A percentile compares a stretch with the other conserved stretches of the same genome.
Conservation (phyloP, 2,329 filamentous ascomycete genomes). For the Botrytis byssoidea region DNA sequence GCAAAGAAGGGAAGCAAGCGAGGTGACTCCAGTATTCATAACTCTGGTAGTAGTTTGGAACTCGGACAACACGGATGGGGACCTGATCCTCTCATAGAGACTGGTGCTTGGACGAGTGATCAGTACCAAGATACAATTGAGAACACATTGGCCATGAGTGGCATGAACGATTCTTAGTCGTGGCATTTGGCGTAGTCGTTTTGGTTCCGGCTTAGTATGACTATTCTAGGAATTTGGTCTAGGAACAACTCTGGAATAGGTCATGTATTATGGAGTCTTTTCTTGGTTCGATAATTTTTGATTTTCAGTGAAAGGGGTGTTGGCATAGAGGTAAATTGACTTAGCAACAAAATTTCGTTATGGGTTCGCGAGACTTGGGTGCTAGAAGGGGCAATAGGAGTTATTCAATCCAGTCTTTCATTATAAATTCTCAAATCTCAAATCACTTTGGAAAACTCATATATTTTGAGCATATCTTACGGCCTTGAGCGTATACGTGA, state of each 20-base stretch:
- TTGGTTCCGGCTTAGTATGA: background rate
- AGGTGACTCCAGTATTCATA: constrained; percentile 26
- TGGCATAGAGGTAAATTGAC: background rate
- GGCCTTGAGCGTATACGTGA: background rate
- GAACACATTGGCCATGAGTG: constrained; percentile 28
- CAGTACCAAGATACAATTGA: background rate
- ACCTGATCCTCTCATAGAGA: constrained; percentile 21
- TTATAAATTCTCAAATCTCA: too few species aligned
- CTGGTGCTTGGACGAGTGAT: constrained; percentile 28
- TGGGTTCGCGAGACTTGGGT: background rate
- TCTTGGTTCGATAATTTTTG: background rate
- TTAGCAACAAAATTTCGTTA: background rate
- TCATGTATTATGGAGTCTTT: constrained; percentile 7
- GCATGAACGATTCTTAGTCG: constrained; percentile 7
- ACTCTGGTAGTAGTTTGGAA: constrained; percentile 23
- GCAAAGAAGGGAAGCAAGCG: constrained; percentile 27
- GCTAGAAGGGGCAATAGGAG: background rate
- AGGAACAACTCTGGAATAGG: background rate
- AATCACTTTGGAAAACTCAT: too few species aligned
- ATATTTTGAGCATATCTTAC: too few species aligned
- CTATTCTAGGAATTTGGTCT: background rate
- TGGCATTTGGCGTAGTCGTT: background rate
- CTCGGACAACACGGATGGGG: constrained; percentile 22
- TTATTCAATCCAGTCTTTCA: background rate
- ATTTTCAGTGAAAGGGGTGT: background rate